phyloP scores from a whole-genome alignment of 73 alveolate genomes.

The Blepharisma japonicum region DNA sequence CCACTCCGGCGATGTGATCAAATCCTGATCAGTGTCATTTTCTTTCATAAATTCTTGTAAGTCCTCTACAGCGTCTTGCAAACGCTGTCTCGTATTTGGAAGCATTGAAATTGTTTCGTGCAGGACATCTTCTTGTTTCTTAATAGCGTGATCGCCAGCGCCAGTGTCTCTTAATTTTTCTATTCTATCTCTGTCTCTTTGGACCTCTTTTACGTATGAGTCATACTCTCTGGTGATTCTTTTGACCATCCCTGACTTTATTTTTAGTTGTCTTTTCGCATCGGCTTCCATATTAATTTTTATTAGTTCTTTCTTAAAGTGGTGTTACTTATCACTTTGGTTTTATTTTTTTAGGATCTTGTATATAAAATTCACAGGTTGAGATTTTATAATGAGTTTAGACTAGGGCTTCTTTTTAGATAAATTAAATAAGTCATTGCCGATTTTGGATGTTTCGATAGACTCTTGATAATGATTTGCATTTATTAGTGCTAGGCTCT shows the following conservation, averaged over 20 bases:
- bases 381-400: too few species aligned
- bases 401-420: too few species aligned
- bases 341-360: too few species aligned
- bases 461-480: too few species aligned
- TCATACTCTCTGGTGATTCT: constrained; percentile 33
- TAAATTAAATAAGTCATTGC: too few species aligned
- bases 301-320: not conserved
- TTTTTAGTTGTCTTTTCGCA: constrained; percentile 24
- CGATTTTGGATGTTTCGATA: too few species aligned
- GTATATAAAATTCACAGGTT: too few species aligned
- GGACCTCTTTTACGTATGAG: constrained; percentile 12
- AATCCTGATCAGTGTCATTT: constrained; percentile 23
- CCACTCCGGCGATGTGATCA: constrained; percentile 18
- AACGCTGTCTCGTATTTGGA: constrained; percentile 22
- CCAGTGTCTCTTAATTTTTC: constrained; percentile 27
- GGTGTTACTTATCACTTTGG: too few species aligned
- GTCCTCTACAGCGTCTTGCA: constrained; percentile 31
- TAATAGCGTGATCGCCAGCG: constrained; percentile 9
- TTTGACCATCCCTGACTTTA: constrained; percentile 32
- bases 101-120: constrained; percentile 28
- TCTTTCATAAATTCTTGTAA: constrained; percentile 21
- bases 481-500: too few species aligned
- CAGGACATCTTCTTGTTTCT: constrained; percentile 33
- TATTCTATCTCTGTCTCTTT: constrained; percentile 28
- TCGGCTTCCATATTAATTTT: constrained; percentile 11